Conservation (phyloP, 805 yeast species). For the Tanozyma kutaoensis region DNA sequence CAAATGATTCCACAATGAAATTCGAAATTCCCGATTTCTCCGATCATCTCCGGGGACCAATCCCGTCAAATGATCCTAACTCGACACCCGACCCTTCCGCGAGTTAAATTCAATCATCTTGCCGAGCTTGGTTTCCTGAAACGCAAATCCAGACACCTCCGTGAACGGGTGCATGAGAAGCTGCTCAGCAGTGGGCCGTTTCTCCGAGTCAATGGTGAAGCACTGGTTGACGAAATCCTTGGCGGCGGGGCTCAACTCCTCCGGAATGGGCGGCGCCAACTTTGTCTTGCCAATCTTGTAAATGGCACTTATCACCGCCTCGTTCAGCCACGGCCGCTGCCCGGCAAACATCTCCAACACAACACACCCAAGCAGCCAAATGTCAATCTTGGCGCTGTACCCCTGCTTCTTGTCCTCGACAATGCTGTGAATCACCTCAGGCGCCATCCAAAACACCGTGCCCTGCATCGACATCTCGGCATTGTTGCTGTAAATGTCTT, state of each 20-base stretch:
- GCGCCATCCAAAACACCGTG: constrained; percentile 99
- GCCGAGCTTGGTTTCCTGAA: constrained; percentile 42
- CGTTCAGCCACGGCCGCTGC: constrained; percentile 92
- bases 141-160: constrained; percentile 29
- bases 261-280: constrained; percentile 92
- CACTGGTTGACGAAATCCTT: constrained; percentile 63
- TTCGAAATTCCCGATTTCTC: no score
- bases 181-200: constrained; percentile 75
- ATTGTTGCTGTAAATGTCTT: constrained; percentile 76
- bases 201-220: constrained; percentile 62
- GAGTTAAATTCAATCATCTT: constrained; percentile 27
- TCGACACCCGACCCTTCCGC: constrained; percentile 1
- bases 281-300: constrained; percentile 76
- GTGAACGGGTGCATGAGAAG: constrained; percentile 45
- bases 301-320: constrained; percentile 91
- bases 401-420: constrained; percentile 70
- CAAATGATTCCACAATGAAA: no score
- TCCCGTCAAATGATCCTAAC: no score
- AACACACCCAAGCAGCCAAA: constrained; percentile 97
- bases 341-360: constrained; percentile 97
- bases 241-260: constrained; percentile 45
- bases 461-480: constrained; percentile 99
- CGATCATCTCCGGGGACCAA: no score
- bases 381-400: constrained; percentile 94
- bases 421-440: constrained; percentile 86